Base-by-base conservation (phyloP, 2,329 filamentous ascomycete species). In the Xylariaceae sp. region DNA sequence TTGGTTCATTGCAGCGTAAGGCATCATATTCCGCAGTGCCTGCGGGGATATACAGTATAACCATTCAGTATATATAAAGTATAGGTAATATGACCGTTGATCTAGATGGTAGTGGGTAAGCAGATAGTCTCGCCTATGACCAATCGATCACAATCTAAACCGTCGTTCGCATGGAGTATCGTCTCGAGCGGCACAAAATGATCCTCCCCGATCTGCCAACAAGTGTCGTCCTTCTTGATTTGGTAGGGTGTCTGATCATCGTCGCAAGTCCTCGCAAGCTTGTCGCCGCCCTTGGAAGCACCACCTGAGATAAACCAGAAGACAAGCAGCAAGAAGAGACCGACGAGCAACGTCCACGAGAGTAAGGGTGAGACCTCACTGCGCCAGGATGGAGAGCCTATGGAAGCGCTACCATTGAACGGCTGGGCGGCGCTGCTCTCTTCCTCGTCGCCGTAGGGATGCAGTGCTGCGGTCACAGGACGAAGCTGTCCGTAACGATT, bases 331-430 rank as follows among this genome's bases (percentile, higher is more conserved):
- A 83, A 63, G 51, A 73, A 76, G 14, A 81, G 58, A 4, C 77
- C 68, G 46, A 80, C 69, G 33, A 83, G 62, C 52, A 82, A 63
- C 47, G 77, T 78, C 64, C 82, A 83, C 60, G 81, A 81, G 59
- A 83, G 68, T 55, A 83, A 67, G n/a, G 76, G 76, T 67, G 71
- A 73, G 66, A 78, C 67, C 51, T 78, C 74, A 32, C 72, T 70
- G 30, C 79, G 71, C 73, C 78, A 76, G 6, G 78, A 75, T 31
- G 67, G 46, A 27, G 42, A 19, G 6, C 19, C 15, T n/a, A 18
- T 50, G 44, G 52, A 47, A n/a, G 49, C 42, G 27, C 35, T 19
- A 19, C 41, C 41, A 30, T 57, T 56, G 40, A 61, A 44, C 12
- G 57, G 59, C 30, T 58, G 56, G 9, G 56, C 49, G 31, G 55